phyloP scores from a whole-genome alignment of 352 stramenopile species.

The Phytophthora idaei region DNA sequence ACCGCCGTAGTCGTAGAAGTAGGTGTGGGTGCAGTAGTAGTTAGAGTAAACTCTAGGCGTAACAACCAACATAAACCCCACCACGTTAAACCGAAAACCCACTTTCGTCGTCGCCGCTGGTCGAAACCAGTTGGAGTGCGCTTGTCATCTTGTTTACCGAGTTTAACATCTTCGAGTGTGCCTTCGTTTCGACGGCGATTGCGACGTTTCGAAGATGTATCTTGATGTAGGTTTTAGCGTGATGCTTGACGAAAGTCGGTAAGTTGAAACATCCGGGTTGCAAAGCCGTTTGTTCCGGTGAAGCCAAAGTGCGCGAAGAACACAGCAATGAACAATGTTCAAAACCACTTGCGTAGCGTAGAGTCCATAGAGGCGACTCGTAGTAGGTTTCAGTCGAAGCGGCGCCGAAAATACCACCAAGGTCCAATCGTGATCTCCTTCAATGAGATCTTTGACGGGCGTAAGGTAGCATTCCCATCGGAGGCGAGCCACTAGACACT shows the following conservation, averaged over 20 bases:
- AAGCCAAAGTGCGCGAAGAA: slow-evolving; percentile 10
- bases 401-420: slow-evolving; percentile 2
- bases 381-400: not conserved
- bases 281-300: slow-evolving; percentile 14
- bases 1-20: too few species aligned
- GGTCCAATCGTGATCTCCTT: not conserved
- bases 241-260: not conserved
- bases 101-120: too few species aligned
- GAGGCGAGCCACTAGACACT: slow-evolving; percentile 1
- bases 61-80: too few species aligned
- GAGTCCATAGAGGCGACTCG: not conserved
- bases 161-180: too few species aligned
- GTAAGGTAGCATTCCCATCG: slow-evolving; percentile 5
- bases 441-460: slow-evolving; percentile 6
- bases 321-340: slow-evolving; percentile 6
- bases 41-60: too few species aligned
- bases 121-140: too few species aligned
- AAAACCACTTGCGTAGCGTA: slow-evolving; percentile 5
- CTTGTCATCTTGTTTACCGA: too few species aligned
- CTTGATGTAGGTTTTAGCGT: not conserved
- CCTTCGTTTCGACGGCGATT: too few species aligned
- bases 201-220: not conserved
- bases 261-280: slow-evolving; percentile 5
- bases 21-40: too few species aligned
- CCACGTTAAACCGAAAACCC: too few species aligned